Evolutionary conservation across 441 rosid species (phyloP), one percentile per base, ranked within the genome.

Genomic region (Mallotus repandus): DNA sequence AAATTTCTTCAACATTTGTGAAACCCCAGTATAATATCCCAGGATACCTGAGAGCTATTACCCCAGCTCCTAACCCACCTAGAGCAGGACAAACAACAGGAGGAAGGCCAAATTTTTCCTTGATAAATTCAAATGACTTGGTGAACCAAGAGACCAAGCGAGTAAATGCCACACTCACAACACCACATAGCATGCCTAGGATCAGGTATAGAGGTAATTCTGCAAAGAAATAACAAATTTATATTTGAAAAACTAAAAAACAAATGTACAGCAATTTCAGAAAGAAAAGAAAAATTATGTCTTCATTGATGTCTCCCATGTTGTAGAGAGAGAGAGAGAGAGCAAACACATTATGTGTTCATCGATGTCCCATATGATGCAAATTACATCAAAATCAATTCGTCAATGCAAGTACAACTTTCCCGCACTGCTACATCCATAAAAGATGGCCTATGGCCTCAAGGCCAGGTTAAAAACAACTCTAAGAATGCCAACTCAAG

Each of bases 1-100:
- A 78, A 76, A 95, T 95, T 78, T 95, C 99, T 82, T 95, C 97
- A 66, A 95, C 99, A 84, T 95, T 95, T 67, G 98, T 92, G 82
- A 95, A 95, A 68, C 99, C 99, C 99, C 99, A 95, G 75, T 92
- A 92, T 68, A 95, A 82, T 78, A 92, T 87, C 83, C 99, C 99
- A 56, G 99, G 99, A 84, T 95, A 95, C 79, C 86, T 95, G 43
- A 95, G 97, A 75, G 99, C 98, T 79, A 95, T 92, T 59, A 95
- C 76, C 43, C 99, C 99, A 76, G 97, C 96, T 77, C 98, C 99
- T 83, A 83, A 77, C 99, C 96, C 96, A 70, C 99, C 99, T 78
- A 95, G 73, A 72, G 99, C 99, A 73, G 99, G 99, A 76, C 97
- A 95, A 32, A 89, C 93, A 75, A 92, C 91, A 71, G 96, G 69